Evolutionary conservation across 345 rosid genomes (phyloP).

Genomic region (Eucalyptus sp.): DNA sequence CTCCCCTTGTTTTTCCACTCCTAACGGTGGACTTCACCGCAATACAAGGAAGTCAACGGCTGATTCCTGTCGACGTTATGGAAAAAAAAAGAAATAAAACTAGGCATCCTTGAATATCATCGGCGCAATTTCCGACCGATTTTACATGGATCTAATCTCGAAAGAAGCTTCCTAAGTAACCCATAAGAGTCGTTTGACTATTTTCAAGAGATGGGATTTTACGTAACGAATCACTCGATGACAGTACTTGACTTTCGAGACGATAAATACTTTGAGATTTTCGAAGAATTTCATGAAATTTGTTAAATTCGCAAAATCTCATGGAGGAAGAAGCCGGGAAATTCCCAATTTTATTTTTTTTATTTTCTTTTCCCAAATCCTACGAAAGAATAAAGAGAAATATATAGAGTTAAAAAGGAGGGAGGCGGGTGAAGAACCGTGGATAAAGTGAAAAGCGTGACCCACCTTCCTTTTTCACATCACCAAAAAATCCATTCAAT

Average conservation of each 20-base stretch:
- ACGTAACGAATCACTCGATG: accelerated
- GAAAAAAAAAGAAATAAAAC: neutral
- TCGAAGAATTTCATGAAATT: neutral
- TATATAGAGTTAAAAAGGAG: neutral
- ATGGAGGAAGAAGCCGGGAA: neutral
- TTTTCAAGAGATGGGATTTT: accelerated
- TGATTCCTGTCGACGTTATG: accelerated
- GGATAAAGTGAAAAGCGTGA: neutral
- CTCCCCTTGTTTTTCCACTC: neutral
- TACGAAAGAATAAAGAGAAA: neutral
- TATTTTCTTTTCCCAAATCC: neutral
- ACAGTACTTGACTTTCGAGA: accelerated
- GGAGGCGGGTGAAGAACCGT: neutral
- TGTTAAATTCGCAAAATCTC: neutral
- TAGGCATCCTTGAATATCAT: neutral
- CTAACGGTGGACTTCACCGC: neutral
- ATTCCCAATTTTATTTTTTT: neutral
- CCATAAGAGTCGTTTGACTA: neutral
- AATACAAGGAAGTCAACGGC: neutral
- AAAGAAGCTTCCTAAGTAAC: neutral
- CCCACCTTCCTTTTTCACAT: neutral
- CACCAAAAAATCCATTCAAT: neutral
- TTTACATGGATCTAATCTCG: neutral
- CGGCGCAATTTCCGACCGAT: accelerated
- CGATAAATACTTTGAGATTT: accelerated